Base-by-base conservation (phyloP, 345 rosid species). In the Raphanus sativus region DNA sequence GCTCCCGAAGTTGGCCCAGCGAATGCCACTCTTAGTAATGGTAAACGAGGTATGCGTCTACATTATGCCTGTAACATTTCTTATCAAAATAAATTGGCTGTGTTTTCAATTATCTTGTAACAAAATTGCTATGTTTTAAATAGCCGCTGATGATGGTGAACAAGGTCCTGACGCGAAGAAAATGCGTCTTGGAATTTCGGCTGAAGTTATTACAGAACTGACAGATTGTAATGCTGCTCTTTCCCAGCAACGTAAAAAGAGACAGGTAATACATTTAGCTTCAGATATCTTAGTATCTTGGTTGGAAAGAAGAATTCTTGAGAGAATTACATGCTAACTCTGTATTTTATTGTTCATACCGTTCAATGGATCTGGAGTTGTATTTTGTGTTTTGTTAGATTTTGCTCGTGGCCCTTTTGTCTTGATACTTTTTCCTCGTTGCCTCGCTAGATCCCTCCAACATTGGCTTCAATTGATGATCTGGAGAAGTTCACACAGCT, bases 231-330 rank as follows among this genome's bases (percentile, higher is more conserved):
- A 95, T 78, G 87, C 90, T 13, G 83, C 92, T 38, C 93, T 95
- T 75, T 95, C 99, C 29, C 94, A 91, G 78, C 93, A 87, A 77
- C 93, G 98, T 34, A 95, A 90, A 86, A 91, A 83, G 83, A 84
- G 89, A 38, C 94, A 85, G 92, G 97, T 91, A 82, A 26, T 40
- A 25, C 59, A 38, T 62, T 30, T 21, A 28, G 36, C 40, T 67
- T 26, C 62, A 4, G 25, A 66, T 59, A 12, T 34, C 26, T 16
- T 59, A 40, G 21, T 54, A 30, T 71, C 52, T 29, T 73, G 33
- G 52, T 58, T 58, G 56, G 17, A 48, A 58, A 50, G 15, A 16
- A 28, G 74, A 67, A 16, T 16, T 72, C 69, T 67, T 48, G 34
- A 26, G 61, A 68, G 70, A 66, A 45, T 34, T 50, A 36, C 54